A percentile compares a stretch with the other conserved stretches of the same genome.
Conservation (phyloP, 176 grass and related monocot genomes). For the Bothriochloa decipiens region DNA sequence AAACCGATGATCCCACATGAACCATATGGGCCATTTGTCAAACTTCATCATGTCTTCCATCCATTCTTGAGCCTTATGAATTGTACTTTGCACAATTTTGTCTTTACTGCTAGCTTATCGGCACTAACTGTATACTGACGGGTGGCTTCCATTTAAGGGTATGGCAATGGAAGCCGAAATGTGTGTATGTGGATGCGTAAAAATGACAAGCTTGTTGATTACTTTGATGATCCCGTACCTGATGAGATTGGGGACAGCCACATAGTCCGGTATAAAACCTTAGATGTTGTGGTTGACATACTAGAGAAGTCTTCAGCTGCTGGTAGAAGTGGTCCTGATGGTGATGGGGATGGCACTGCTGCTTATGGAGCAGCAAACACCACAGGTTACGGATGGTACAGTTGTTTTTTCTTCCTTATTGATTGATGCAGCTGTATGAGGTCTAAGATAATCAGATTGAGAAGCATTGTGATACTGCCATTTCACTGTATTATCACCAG, state of each 20-base stretch:
- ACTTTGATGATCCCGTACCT: background rate
- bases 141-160: slow-evolving; percentile 24
- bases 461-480: background rate
- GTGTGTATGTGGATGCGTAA: background rate
- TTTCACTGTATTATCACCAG: background rate
- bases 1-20: too few relatives aligned
- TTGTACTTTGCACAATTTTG: background rate
- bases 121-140: background rate
- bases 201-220: background rate
- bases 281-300: background rate
- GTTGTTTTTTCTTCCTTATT: background rate
- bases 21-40: too few relatives aligned
- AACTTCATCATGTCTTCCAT: too few relatives aligned
- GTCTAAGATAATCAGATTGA: background rate
- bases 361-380: background rate
- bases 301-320: background rate
- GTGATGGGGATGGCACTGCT: background rate
- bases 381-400: background rate
- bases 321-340: background rate
- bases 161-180: slow-evolving; percentile 9
- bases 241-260: background rate
- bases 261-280: background rate
- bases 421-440: slow-evolving; percentile 7
- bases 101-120: background rate
- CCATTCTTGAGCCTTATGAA: background rate